These are phyloP conservation scores for Ammopiptanthus mongolicus DNA, from an alignment of 306 rosid genomes.

Conservation along the genomic window DNA sequence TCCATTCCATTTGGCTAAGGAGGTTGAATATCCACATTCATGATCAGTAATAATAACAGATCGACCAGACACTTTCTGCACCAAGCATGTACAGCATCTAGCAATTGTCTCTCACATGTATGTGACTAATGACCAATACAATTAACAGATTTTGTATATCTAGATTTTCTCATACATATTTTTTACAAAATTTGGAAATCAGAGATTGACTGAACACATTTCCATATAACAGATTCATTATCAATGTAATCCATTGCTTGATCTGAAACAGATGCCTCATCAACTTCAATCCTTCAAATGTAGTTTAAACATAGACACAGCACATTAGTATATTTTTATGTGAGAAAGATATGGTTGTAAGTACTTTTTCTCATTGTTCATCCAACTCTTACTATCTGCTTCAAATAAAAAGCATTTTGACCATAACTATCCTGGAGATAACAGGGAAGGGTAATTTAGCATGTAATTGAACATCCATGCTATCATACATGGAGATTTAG, in stretches of 20 bases:
- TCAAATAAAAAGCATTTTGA: background rate
- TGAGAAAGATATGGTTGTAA: background rate
- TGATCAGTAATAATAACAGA: conserved; percentile 8
- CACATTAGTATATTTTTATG: background rate
- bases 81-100: background rate
- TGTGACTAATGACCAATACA: background rate
- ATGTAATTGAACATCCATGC: background rate
- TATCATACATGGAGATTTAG: background rate
- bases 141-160: conserved; percentile 1
- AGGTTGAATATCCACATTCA: conserved; percentile 44
- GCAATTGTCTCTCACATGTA: background rate
- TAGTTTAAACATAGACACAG: background rate
- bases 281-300: background rate
- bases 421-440: background rate
- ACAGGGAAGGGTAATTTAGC: conserved; percentile 8
- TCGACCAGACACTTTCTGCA: background rate
- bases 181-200: background rate
- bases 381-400: background rate
- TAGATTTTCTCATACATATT: background rate
- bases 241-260: background rate
- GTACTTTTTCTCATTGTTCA: background rate
- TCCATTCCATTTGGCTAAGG: conserved; percentile 62
- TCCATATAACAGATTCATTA: background rate
- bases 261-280: background rate
- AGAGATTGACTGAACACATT: background rate